These are phyloP conservation scores for Oidium heveae DNA, from an alignment of 2,329 filamentous ascomycete genomes.

Conservation along the genomic window DNA sequence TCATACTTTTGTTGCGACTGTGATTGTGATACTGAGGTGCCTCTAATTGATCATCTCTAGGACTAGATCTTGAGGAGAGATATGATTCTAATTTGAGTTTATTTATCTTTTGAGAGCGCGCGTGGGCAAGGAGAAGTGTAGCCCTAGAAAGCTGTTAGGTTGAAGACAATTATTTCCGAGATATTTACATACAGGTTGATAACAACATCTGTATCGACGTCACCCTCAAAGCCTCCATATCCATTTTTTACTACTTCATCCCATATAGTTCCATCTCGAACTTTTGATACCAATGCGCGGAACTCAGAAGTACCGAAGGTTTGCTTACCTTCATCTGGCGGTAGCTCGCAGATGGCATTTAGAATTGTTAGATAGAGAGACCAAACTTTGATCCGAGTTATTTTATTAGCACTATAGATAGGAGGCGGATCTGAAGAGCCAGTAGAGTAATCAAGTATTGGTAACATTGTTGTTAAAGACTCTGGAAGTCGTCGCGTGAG, in stretches of 20 bases:
- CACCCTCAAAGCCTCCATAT: constrained; percentile 68
- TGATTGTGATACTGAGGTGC: constrained; percentile 21
- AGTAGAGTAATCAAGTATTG: constrained; percentile 40
- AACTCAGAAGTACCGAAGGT: constrained; percentile 70
- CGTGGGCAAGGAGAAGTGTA: constrained; percentile 76
- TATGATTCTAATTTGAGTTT: constrained; percentile 76
- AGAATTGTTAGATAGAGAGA: constrained; percentile 85
- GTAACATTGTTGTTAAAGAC: constrained; percentile 60
- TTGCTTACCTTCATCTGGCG: constrained; percentile 70
- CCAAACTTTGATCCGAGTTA: constrained; percentile 85
- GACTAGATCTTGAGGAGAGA: constrained; percentile 49
- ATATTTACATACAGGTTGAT: constrained; percentile 43
- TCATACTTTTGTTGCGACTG: constrained; percentile 30
- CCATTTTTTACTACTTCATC: constrained; percentile 72
- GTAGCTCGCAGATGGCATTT: constrained; percentile 74
- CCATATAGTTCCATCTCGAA: constrained; percentile 81
- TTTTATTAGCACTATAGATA: constrained; percentile 54
- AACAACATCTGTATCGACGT: constrained; percentile 85
- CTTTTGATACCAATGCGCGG: constrained; percentile 57
- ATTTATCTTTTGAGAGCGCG: constrained; percentile 56
- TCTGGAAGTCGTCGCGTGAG: constrained; percentile 83
- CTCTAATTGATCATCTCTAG: constrained; percentile 42
- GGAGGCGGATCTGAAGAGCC: constrained; percentile 26
- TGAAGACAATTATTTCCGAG: not conserved
- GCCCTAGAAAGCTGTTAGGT: constrained; percentile 28